Evolutionary conservation across 306 rosid genomes (phyloP).

Genomic region (Argentina anserina): DNA sequence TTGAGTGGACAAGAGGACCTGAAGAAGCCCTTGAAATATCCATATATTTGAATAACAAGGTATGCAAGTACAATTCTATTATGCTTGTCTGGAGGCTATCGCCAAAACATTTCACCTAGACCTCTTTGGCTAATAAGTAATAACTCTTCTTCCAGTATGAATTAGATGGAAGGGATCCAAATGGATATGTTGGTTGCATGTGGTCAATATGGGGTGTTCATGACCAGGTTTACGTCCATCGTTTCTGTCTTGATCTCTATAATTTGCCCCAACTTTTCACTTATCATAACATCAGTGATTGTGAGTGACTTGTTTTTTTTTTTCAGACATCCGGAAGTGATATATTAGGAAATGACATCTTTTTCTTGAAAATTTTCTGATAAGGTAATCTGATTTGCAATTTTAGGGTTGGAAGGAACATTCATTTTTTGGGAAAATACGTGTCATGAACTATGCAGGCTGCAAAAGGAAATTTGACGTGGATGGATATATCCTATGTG

Average conservation of each 20-base stretch:
- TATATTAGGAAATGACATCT: not conserved
- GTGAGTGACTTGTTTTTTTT: not conserved
- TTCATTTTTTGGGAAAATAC: conserved; percentile 80
- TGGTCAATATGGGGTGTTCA: conserved; percentile 95
- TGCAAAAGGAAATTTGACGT: conserved; percentile 96
- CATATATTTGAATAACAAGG: conserved; percentile 79
- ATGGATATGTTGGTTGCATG: conserved; percentile 91
- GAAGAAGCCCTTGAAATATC: conserved; percentile 90
- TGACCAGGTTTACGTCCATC: conserved; percentile 64
- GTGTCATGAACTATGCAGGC: conserved; percentile 87
- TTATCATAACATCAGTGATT: not conserved
- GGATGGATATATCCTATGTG: conserved; percentile 65
- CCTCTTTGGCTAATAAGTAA: conserved; percentile 4
- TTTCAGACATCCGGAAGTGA: not conserved
- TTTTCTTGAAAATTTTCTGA: not conserved
- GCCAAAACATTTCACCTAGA: not conserved
- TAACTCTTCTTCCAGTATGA: conserved; percentile 56
- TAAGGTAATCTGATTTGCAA: not conserved
- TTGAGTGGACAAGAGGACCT: conserved; percentile 95
- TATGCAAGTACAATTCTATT: conserved; percentile 5
- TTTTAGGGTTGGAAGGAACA: conserved; percentile 91
- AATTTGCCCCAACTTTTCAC: not conserved
- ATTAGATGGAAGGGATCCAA: conserved; percentile 93
- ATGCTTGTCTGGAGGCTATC: not conserved
- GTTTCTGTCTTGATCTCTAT: not conserved